A percentile compares a stretch with the other conserved stretches of the same genome.
These are phyloP conservation scores for Apiotrichum veenhuisii DNA, from an alignment of 1,284 basidiomycete genomes.

Conservation along the genomic window DNA sequence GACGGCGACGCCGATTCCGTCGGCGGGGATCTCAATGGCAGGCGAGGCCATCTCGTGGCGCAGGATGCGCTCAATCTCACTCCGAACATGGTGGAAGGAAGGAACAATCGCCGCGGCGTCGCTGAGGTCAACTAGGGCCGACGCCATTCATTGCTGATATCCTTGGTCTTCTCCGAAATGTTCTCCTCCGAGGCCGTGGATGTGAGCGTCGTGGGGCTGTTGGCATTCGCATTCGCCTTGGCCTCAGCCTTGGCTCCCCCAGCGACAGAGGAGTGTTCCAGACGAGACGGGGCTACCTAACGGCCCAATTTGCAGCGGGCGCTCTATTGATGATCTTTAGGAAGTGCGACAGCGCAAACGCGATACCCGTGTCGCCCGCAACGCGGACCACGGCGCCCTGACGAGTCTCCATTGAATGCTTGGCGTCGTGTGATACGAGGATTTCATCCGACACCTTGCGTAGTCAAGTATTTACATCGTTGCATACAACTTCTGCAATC, in stretches of 20 bases:
- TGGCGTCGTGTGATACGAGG: conserved; percentile 16
- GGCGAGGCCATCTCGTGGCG: background rate
- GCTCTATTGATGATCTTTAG: conserved; percentile 29
- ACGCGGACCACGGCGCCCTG: conserved; percentile 38
- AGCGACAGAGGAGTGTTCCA: conserved; percentile 28
- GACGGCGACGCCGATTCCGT: conserved; percentile 13
- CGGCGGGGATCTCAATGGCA: background rate
- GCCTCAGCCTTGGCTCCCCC: background rate
- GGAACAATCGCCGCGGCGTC: background rate
- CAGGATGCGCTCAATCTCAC: conserved; percentile 3
- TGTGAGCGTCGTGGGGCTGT: background rate
- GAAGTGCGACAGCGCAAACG: conserved; percentile 34
- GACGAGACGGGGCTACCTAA: conserved; percentile 25
- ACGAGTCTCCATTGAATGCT: no score
- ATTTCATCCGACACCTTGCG: conserved; percentile 20
- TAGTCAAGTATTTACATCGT: no score
- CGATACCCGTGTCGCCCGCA: conserved; percentile 43
- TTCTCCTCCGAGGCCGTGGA: background rate
- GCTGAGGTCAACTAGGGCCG: background rate
- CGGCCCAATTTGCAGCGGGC: conserved; percentile 26
- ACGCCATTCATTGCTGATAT: background rate
- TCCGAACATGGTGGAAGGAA: background rate
- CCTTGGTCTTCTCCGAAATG: background rate
- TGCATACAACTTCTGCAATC: no score
- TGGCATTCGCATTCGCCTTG: no score